phyloP scores from a whole-genome alignment of 805 yeast species.

The Spathaspora hagerdaliae region DNA sequence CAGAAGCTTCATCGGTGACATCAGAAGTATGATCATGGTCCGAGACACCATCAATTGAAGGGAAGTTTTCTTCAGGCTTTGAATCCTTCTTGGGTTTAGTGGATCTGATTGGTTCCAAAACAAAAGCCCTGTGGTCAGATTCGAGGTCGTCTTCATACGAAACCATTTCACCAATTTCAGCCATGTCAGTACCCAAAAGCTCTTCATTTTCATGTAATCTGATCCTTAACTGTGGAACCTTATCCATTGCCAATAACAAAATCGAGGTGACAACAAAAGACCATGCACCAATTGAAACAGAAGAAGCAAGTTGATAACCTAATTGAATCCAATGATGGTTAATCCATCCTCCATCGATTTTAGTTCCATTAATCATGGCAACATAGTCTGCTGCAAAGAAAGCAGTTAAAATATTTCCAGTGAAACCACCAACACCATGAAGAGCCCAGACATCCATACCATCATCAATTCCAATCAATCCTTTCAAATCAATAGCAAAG shows the following conservation, averaged over 20 bases:
- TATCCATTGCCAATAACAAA: conserved; percentile 63
- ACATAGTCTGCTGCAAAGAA: conserved; percentile 89
- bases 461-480: conserved; percentile 74
- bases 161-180: conserved; percentile 89
- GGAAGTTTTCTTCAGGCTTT: background rate
- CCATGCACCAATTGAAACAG: conserved; percentile 68
- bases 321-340: conserved; percentile 79
- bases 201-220: conserved; percentile 87
- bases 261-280: conserved; percentile 69
- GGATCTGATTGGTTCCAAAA: conserved; percentile 78
- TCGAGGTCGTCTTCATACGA: conserved; percentile 57
- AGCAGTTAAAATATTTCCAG: conserved; percentile 83
- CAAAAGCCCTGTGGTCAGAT: conserved; percentile 43
- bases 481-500: conserved; percentile 69
- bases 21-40: background rate
- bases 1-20: too few relatives aligned
- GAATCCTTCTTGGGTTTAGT: conserved; percentile 32
- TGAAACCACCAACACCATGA: conserved; percentile 91
- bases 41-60: conserved; percentile 1
- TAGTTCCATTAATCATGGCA: conserved; percentile 74
- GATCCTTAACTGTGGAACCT: conserved; percentile 74
- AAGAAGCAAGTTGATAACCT: conserved; percentile 84
- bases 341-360: conserved; percentile 82
- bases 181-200: conserved; percentile 79
- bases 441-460: conserved; percentile 93